Percentiles rank a stretch among this genome's conserved stretches.
phyloP scores from a whole-genome alignment of 768 basidiomycete species.

The Tylopilus cervinicoccineus region DNA sequence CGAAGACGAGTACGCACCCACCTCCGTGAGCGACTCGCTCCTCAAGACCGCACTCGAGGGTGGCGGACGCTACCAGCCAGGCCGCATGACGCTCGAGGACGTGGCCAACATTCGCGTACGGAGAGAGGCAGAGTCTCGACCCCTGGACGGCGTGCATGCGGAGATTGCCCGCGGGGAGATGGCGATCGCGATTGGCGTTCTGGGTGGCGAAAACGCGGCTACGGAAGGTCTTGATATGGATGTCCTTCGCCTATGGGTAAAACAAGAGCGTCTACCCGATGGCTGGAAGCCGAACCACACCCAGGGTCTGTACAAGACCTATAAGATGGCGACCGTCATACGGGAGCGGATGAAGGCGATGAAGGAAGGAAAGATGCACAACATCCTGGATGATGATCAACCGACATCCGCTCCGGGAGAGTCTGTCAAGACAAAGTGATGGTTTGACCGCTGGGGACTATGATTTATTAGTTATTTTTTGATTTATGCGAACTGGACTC shows the following conservation, averaged over 20 bases:
- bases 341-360: conserved; percentile 27
- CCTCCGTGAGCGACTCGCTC: conserved; percentile 32
- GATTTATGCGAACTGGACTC: neutral
- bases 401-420: neutral
- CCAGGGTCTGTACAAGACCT: conserved; percentile 28
- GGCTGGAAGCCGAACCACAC: conserved; percentile 32
- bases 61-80: conserved; percentile 24
- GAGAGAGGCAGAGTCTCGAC: conserved; percentile 42
- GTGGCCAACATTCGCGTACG: conserved; percentile 50
- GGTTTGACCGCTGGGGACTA: neutral
- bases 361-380: conserved; percentile 13
- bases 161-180: conserved; percentile 69
- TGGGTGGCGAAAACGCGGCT: conserved; percentile 31
- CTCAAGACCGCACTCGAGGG: conserved; percentile 38
- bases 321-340: conserved; percentile 26
- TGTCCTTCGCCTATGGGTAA: conserved; percentile 48
- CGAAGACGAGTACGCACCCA: conserved; percentile 45
- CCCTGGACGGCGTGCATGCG: conserved; percentile 44
- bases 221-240: conserved; percentile 43
- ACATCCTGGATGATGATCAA: conserved; percentile 18
- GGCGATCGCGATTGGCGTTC: conserved; percentile 56
- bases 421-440: conserved; percentile 17
- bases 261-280: conserved; percentile 47
- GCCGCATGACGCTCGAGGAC: conserved; percentile 30
- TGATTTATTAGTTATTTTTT: conserved; percentile 12